phyloP scores from a whole-genome alignment of 2,329 filamentous ascomycete species.

The Septoria petroselini region DNA sequence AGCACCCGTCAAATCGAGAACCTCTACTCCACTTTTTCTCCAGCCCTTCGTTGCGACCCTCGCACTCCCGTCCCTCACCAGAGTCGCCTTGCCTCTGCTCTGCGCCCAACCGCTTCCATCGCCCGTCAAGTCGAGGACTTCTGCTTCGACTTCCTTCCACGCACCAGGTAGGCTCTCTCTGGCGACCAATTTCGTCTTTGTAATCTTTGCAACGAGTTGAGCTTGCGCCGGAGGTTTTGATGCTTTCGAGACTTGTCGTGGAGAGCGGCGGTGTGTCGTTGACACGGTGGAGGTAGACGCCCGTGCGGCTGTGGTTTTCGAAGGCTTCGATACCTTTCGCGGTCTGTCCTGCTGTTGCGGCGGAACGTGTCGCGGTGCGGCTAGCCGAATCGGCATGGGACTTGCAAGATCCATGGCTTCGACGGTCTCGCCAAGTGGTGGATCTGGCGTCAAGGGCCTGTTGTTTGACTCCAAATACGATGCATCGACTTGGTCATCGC shows the following conservation, averaged over 20 bases:
- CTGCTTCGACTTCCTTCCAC: constrained; percentile 36
- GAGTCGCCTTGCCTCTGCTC: constrained; percentile 16
- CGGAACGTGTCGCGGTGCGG: not conserved
- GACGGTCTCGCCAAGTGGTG: constrained; percentile 6
- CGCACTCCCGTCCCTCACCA: not conserved
- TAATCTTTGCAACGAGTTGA: constrained; percentile 4
- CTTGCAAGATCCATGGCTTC: constrained; percentile 26
- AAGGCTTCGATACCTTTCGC: not conserved
- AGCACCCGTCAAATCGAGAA: constrained; percentile 37
- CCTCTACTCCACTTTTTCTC: constrained; percentile 38
- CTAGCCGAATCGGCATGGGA: constrained; percentile 5
- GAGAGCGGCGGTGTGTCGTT: constrained; percentile 2
- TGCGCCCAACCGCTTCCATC: constrained; percentile 28
- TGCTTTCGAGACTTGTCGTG: constrained; percentile 3
- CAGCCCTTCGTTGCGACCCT: constrained; percentile 23
- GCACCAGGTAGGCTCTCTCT: constrained; percentile 36
- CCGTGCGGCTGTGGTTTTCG: not conserved
- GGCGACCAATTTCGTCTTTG: constrained; percentile 31
- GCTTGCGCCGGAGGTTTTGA: not conserved
- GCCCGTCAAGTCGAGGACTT: constrained; percentile 32
- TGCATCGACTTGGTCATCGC: constrained; percentile 12
- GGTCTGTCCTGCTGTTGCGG: not conserved
- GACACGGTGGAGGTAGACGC: not conserved
- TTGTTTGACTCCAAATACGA: not conserved
- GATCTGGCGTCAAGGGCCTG: not conserved